These are phyloP conservation scores for Acorus gramineus DNA, from an alignment of 106 monocot genomes.

Conservation along the genomic window DNA sequence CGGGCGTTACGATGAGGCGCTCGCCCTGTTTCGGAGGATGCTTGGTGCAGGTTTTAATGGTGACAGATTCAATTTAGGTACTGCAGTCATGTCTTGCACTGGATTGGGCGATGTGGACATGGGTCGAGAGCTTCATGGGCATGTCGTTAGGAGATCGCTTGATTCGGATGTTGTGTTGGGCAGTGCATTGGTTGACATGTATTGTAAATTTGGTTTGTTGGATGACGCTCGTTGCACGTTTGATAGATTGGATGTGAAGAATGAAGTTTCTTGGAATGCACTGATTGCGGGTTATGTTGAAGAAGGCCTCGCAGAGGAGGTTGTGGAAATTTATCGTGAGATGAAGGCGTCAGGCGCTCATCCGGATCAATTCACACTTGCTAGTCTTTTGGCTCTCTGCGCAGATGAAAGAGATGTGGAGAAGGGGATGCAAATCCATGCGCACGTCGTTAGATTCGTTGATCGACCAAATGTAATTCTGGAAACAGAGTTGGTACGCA, in stretches of 20 bases:
- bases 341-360: background rate
- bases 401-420: background rate
- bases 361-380: conserved; percentile 10
- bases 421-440: conserved; percentile 16
- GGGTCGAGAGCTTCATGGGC: conserved; percentile 7
- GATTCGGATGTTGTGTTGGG: conserved; percentile 9
- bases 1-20: conserved; percentile 5
- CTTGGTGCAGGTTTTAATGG: conserved; percentile 2
- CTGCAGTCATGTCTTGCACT: conserved; percentile 7
- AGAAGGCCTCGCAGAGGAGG: background rate
- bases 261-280: conserved; percentile 4
- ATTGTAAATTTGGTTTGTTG: background rate
- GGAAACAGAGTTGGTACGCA: conserved; percentile 12
- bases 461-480: conserved; percentile 5
- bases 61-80: conserved; percentile 14
- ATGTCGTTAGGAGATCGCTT: conserved; percentile 12
- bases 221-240: background rate
- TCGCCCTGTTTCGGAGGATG: conserved; percentile 10
- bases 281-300: conserved; percentile 6
- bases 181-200: conserved; percentile 12
- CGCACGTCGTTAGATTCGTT: background rate
- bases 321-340: conserved; percentile 2
- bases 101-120: conserved; percentile 2
- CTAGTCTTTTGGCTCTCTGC: conserved; percentile 9
- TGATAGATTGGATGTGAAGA: conserved; percentile 2